Percentiles rank a stretch among this genome's conserved stretches.
phyloP scores from a whole-genome alignment of 352 stramenopile genomes.

The Aphanomyces stellatus region DNA sequence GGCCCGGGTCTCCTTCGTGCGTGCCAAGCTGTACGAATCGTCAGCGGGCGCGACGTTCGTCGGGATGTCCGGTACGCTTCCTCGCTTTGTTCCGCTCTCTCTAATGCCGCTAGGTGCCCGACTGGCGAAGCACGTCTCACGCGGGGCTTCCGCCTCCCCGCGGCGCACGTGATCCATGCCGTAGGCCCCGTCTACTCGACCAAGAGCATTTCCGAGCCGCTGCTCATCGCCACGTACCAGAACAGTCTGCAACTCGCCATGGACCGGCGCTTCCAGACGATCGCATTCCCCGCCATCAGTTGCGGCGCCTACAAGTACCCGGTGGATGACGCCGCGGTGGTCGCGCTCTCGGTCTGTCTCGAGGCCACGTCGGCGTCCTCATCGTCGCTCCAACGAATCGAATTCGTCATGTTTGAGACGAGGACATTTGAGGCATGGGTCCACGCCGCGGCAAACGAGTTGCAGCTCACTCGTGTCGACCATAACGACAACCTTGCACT shows the following conservation, averaged over 20 bases:
- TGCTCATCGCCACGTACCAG: conserved; percentile 5
- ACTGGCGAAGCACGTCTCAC: conserved; percentile 16
- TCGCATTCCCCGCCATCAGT: conserved; percentile 20
- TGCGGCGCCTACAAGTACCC: conserved; percentile 16
- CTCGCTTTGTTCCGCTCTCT: background rate
- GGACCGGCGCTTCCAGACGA: background rate
- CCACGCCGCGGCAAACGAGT: background rate
- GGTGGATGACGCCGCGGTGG: background rate
- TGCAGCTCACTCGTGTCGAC: no score
- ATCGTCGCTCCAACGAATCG: background rate
- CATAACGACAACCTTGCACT: no score
- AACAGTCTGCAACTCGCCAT: background rate
- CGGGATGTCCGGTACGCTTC: background rate
- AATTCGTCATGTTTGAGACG: conserved; percentile 12
- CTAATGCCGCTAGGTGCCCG: background rate
- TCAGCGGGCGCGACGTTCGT: background rate
- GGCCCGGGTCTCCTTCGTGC: background rate
- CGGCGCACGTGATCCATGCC: conserved; percentile 18
- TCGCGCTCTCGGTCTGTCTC: background rate
- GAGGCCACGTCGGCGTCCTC: background rate
- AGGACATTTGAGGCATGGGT: background rate
- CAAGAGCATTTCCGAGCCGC: background rate
- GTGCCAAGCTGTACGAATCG: background rate
- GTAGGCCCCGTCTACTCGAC: conserved; percentile 4
- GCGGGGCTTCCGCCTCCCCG: background rate